Evolutionary conservation across 1,284 basidiomycete species (phyloP), one percentile per base, ranked within the genome.

Genomic region (Apiotrichum sp.): DNA sequence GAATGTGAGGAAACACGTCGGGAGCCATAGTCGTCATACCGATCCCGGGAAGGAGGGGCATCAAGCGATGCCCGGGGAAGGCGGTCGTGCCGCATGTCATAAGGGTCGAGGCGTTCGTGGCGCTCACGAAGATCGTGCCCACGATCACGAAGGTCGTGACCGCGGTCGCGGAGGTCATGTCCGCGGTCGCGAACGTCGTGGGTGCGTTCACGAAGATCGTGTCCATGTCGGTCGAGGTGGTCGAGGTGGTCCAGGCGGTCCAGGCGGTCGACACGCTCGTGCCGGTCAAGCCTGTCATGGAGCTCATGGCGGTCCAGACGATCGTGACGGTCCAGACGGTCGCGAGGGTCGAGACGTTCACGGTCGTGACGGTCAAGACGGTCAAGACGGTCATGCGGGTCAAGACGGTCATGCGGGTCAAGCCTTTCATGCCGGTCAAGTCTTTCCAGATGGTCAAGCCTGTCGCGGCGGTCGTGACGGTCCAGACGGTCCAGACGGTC

Each of bases 1-100:
- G 39, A 41, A 3, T 40, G 49, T 5, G 49, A 50, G 2, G 39
- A 41, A 3, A 39, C 36, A 32, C 34, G 50, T 31, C 35, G 44
- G 29, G 43, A n/a, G 44, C 46, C 33, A 16, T 47, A 47, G n/a
- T 47, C 46, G 39, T 53, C 52, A 33, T 47, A 47, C 3, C 34
- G 6, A 11, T 53, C 52, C 9, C 38, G 45, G 31, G 45, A 33
- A 32, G 31, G 36, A 38, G 36, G 39, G 29, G 14, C 45, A 16
- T 47, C 52, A 16, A 34, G 39, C 32, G 52, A 34, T 38, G 41
- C 13, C 16, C 50, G 32, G 9, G 47, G 16, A 14, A 9, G 39
- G 8, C 41, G 49, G 39, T 50, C 49, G 32, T 14, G 40, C 6
- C 40, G 40, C 6, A n/a, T 7, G 11, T 41, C 40, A 16, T 41